phyloP scores from a whole-genome alignment of 2,329 filamentous ascomycete genomes.

The Alternaria rosae region DNA sequence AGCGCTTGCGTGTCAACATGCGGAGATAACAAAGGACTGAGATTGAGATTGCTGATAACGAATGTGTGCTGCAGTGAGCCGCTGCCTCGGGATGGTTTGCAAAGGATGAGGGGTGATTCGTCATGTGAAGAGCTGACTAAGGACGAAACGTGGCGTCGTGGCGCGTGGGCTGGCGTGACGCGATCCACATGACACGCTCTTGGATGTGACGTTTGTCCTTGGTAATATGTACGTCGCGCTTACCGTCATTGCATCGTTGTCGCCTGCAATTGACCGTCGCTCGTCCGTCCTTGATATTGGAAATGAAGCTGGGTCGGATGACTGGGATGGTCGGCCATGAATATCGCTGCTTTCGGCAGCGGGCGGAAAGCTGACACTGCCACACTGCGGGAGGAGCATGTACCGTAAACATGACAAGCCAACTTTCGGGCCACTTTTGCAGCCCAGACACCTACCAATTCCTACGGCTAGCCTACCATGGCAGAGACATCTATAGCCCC shows the following conservation, averaged over 20 bases:
- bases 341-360: constrained; percentile 26
- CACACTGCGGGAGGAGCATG: constrained; percentile 29
- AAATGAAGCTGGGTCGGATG: constrained; percentile 10
- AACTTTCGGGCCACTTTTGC: constrained; percentile 13
- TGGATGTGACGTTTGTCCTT: constrained; percentile 5
- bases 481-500: constrained; percentile 22
- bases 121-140: constrained; percentile 5
- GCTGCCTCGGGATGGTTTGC: background rate
- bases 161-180: constrained; percentile 4
- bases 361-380: constrained; percentile 37
- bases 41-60: background rate
- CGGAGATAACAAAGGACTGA: background rate
- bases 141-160: constrained; percentile 3
- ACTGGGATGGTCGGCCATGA: constrained; percentile 14
- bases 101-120: background rate
- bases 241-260: constrained; percentile 18
- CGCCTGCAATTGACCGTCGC: constrained; percentile 8
- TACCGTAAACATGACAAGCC: constrained; percentile 24
- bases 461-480: constrained; percentile 23
- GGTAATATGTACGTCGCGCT: constrained; percentile 13
- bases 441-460: constrained; percentile 4
- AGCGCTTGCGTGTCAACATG: background rate
- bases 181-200: constrained; percentile 8
- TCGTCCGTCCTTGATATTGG: background rate
- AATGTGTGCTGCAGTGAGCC: background rate